Percentiles rank a stretch among this genome's conserved stretches.
phyloP scores from a whole-genome alignment of 495 filamentous ascomycete genomes.

The Gamarada debralockiae region DNA sequence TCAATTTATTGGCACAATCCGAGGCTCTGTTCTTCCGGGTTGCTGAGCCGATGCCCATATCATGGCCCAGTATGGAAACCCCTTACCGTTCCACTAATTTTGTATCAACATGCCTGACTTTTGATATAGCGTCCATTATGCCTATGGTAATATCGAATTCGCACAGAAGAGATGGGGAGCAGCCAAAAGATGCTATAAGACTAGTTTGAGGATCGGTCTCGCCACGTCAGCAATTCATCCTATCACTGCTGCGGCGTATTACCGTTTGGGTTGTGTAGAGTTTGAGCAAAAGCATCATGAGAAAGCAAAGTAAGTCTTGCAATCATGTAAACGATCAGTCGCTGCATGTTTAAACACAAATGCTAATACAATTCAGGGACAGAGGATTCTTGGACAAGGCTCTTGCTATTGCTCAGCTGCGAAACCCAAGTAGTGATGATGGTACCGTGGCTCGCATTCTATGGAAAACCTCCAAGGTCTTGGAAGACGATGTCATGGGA shows the following conservation, averaged over 20 bases:
- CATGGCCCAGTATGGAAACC: constrained; percentile 19
- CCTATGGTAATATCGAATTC: constrained; percentile 16
- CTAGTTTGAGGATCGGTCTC: constrained; percentile 6
- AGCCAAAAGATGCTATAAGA: constrained; percentile 5
- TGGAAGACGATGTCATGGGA: constrained; percentile 13
- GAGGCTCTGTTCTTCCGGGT: constrained; percentile 15
- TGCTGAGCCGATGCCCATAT: constrained; percentile 13
- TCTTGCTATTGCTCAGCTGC: constrained; percentile 17
- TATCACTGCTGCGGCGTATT: constrained; percentile 14
- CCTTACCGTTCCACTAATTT: too few species aligned
- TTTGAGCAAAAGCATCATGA: neutral
- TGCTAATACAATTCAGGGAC: too few species aligned
- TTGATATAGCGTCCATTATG: constrained; percentile 12
- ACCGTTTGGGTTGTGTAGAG: constrained; percentile 13
- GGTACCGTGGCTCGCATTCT: constrained; percentile 15
- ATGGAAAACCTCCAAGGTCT: constrained; percentile 13
- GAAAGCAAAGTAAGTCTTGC: neutral
- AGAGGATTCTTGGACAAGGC: constrained; percentile 14
- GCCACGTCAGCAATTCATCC: constrained; percentile 11
- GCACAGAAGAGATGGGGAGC: constrained; percentile 8
- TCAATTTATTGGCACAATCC: constrained; percentile 9
- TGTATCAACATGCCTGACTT: too few species aligned
- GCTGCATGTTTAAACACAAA: too few species aligned
- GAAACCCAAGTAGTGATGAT: constrained; percentile 14
- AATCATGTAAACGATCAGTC: too few species aligned